Base-by-base conservation (phyloP, 2,329 filamentous ascomycete genomes). In the Blastomyces percursus region DNA sequence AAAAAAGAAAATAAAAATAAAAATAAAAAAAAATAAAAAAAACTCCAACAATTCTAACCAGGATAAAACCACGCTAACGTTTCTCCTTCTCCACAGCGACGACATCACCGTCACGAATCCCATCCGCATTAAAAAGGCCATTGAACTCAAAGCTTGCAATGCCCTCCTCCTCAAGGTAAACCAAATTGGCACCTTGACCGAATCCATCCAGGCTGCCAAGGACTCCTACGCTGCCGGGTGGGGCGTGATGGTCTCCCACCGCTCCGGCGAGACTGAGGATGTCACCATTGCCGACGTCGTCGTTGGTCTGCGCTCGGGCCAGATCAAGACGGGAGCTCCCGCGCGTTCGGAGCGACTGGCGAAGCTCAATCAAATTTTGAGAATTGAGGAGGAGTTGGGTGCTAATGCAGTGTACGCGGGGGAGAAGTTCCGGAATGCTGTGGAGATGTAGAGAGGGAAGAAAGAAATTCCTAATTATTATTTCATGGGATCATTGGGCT, bases 201-300 rank as follows among this genome's bases (percentile, higher is more conserved):
- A 99, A 85, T 96, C 94, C 65, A 96, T 97, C 81, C 92, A 97
- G 84, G 94, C 94, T 62, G 93, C 94, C 78, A 96, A 97, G 86
- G 94, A 97, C 82, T 95, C 93, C 60, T 97, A 94, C 77, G 89
- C 88, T 70, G 93, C 90, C 72, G 87, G 86, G 77, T 99, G 94
- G 94, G 93, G 93, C 77, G 92, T 99, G 82, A 97, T 99, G 94
- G 94, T 99, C 68, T 97, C 94, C 69, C 94, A 99, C 85, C 89
- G 94, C 73, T 99, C 94, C 67, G 94, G 94, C 78, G 94, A 99
- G 89, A 99, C 94, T 65, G 94, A 97, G 82, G 94, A 99, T 82
- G 94, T 99, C 72, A 99, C 94, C 80, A 99, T 99, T 77, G 88
- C 94, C 71, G 94, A 99, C 77, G 94, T 99, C 71, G 91, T 92